phyloP scores from a whole-genome alignment of 371 early-diverging fungal genomes.

The Syncephalis plumigaleata region DNA sequence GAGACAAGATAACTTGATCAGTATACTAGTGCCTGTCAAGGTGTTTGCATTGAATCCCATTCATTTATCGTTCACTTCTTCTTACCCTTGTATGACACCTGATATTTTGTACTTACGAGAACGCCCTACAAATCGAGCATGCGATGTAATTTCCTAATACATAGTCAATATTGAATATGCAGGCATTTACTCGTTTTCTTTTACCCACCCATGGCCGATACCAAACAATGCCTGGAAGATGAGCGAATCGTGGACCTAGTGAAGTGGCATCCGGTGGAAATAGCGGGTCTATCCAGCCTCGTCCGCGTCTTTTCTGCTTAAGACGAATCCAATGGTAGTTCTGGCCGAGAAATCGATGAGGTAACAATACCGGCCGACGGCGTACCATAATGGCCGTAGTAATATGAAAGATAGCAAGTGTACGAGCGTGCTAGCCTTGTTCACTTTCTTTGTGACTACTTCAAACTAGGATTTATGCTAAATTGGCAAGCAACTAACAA shows the following conservation, averaged over 20 bases:
- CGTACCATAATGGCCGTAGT: no score
- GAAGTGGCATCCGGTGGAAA: slow-evolving; percentile 5
- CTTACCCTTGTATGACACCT: slow-evolving; percentile 5
- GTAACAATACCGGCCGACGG: no score
- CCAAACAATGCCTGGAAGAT: slow-evolving; percentile 1
- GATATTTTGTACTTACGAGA: slow-evolving; percentile 1
- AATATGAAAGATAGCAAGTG: no score
- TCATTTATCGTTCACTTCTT: no score
- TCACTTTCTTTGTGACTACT: no score
- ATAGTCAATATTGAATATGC: background rate
- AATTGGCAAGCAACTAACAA: no score
- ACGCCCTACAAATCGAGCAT: slow-evolving; percentile 3
- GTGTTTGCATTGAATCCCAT: no score
- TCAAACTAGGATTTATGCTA: no score
- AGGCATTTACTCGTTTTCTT: background rate
- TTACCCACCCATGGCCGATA: slow-evolving; percentile 2
- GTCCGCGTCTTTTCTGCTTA: slow-evolving; percentile 1
- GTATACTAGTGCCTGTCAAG: no score
- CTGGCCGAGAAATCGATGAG: slow-evolving; percentile 3
- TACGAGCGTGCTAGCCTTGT: no score
- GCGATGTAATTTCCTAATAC: background rate
- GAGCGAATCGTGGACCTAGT: background rate
- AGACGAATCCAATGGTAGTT: slow-evolving; percentile 6
- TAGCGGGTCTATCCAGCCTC: slow-evolving; percentile 2
- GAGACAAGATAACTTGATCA: no score